Conservation (phyloP, 176 grass and related monocot species). For the Aechmea fasciata region DNA sequence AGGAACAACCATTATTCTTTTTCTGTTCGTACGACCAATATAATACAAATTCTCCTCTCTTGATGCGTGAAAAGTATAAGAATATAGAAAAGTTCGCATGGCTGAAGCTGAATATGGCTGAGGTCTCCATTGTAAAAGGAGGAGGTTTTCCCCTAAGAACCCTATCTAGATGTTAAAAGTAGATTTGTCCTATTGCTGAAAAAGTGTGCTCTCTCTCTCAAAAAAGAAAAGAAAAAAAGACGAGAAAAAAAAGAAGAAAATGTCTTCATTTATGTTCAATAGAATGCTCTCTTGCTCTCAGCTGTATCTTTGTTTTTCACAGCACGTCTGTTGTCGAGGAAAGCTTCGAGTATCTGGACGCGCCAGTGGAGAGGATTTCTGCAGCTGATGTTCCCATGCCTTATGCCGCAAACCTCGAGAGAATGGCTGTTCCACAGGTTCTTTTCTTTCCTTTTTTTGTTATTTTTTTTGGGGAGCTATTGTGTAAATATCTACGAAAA, state of each 20-base stretch:
- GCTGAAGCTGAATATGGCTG: no score
- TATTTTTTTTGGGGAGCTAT: neutral
- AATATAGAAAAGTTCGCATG: no score
- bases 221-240: neutral
- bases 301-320: neutral
- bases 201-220: neutral
- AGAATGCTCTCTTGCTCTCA: neutral
- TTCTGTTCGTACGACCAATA: no score
- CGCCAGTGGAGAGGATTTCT: slow-evolving; percentile 87
- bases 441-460: neutral
- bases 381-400: slow-evolving; percentile 95
- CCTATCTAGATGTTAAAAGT: neutral
- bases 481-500: no score
- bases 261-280: neutral
- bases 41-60: no score
- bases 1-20: no score
- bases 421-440: slow-evolving; percentile 96
- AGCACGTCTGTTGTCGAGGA: slow-evolving; percentile 92
- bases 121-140: no score
- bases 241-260: neutral
- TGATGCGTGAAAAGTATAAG: no score
- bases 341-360: slow-evolving; percentile 89
- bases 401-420: slow-evolving; percentile 91
- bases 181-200: no score
- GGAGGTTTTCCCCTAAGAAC: no score